These are phyloP conservation scores for Aschersonia sp. DNA, from an alignment of 2,329 filamentous ascomycete genomes.

Conservation along the genomic window DNA sequence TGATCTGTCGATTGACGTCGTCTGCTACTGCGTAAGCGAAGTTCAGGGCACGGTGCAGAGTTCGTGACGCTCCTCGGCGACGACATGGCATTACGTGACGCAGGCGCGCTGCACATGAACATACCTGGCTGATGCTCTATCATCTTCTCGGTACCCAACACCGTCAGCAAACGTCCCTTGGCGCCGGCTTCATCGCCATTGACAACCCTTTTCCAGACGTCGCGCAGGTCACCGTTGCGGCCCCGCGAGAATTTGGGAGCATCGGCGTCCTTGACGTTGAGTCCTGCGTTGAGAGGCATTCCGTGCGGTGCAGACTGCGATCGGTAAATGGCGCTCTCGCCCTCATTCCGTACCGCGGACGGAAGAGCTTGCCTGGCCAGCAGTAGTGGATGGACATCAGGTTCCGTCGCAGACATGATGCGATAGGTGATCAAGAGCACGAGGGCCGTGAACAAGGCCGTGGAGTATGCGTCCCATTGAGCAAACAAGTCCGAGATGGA, in stretches of 20 bases:
- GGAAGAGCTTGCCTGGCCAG: constrained; percentile 72
- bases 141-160: constrained; percentile 61
- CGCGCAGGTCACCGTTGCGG: constrained; percentile 76
- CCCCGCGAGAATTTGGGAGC: constrained; percentile 73
- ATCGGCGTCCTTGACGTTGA: constrained; percentile 70
- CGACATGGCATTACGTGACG: too few species aligned
- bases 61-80: too few species aligned
- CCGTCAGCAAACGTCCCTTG: constrained; percentile 62
- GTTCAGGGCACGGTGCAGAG: neutral
- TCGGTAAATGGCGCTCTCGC: constrained; percentile 75
- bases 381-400: constrained; percentile 84
- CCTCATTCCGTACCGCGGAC: constrained; percentile 65
- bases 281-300: constrained; percentile 61
- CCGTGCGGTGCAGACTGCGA: constrained; percentile 77
- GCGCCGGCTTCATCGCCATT: constrained; percentile 50
- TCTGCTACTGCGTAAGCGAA: constrained; percentile 22
- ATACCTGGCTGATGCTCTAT: constrained; percentile 55
- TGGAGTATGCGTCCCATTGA: constrained; percentile 75
- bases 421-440: constrained; percentile 56
- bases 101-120: neutral
- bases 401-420: constrained; percentile 57
- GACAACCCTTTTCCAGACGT: constrained; percentile 71
- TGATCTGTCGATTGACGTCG: constrained; percentile 73
- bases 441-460: constrained; percentile 50
- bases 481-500: constrained; percentile 53